These are phyloP conservation scores for Tephrocybe sp. DNA, from an alignment of 768 basidiomycete species.

Conservation along the genomic window DNA sequence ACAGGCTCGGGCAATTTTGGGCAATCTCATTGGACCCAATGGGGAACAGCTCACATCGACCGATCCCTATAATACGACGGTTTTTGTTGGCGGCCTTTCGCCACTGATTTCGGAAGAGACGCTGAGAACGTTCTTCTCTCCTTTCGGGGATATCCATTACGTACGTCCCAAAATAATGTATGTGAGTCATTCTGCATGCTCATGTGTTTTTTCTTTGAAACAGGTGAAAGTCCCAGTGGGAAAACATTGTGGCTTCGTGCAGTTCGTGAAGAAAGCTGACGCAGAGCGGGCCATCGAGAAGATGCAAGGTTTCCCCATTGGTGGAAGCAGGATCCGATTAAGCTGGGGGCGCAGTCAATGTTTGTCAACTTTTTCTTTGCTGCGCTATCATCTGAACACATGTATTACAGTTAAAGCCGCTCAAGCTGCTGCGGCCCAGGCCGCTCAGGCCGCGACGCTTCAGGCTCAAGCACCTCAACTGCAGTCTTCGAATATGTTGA, in stretches of 20 bases:
- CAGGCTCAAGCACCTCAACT: constrained; percentile 37
- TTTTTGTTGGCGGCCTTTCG: constrained; percentile 89
- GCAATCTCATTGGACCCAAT: constrained; percentile 82
- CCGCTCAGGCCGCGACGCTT: constrained; percentile 71
- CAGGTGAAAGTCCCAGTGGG: constrained; percentile 96
- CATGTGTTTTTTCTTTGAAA: constrained; percentile 7
- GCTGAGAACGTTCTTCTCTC: constrained; percentile 83
- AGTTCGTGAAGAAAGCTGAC: constrained; percentile 89
- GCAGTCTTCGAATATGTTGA: constrained; percentile 32
- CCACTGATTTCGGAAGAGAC: constrained; percentile 91
- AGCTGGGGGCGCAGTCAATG: constrained; percentile 96
- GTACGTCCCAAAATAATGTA: constrained; percentile 41
- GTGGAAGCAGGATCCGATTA: constrained; percentile 85
- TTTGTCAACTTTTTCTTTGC: constrained; percentile 31
- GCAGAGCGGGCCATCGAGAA: constrained; percentile 92
- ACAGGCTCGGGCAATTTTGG: constrained; percentile 78
- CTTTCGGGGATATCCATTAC: constrained; percentile 93
- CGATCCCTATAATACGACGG: constrained; percentile 96
- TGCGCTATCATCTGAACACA: constrained; percentile 2
- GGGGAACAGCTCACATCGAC: constrained; percentile 85
- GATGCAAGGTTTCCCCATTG: constrained; percentile 96
- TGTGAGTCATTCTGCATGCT: constrained; percentile 9
- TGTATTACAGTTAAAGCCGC: constrained; percentile 73
- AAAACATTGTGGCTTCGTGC: constrained; percentile 95
- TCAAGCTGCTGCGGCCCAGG: constrained; percentile 77